Evolutionary conservation across 352 stramenopile species (phyloP), one percentile per base, ranked within the genome.

Genomic region (Pythium volutum): DNA sequence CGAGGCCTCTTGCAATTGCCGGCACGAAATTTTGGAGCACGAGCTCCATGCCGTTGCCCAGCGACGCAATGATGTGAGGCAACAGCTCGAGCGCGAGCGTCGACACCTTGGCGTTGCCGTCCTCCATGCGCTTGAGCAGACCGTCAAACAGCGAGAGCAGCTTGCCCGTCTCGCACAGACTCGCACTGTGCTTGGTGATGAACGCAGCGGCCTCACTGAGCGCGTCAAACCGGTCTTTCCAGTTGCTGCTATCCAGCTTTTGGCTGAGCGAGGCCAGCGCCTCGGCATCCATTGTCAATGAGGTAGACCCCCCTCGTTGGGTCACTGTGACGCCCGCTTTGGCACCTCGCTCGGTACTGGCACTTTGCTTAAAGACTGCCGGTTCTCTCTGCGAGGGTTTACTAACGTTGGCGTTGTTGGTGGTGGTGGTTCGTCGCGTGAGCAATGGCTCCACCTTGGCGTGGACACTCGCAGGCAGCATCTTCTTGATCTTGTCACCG

Each of bases 61-160:
- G 38, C 11, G 63, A 59, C 4, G 74, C 69, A 1, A 91, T 75
- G 16, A 91, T 79, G 16, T 58, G 55, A 2, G 79, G 61, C 34
- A 94, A 73, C 6, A 69, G 67, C 48, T 92, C 80, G 31, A 94
- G 72, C 12, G 78, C 69, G 7, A 86, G 66, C 18, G 79, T 70
- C 10, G 73, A 81, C 18, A 94, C 82, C 60, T 91, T 91, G 23
- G 82, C 68, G 43, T 93, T 93, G 31, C 80, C 81, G 36, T 94
- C 82, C 36, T 91, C 81, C 46, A 90, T 66, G 27, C 84, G 74
- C 55, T 89, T 89, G 50, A 81, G 68, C 10, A 94, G 53, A 31
- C 59, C 34, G 61, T 94, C 84, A 46, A 94, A 89, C n/a, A 94
- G 66, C 10, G 60, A 48, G 0, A 87, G 55, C 41, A 91, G 56